A percentile compares a stretch with the other conserved stretches of the same genome.
These are phyloP conservation scores for Metschnikowia kofuensis DNA, from an alignment of 805 yeast genomes.

Conservation along the genomic window DNA sequence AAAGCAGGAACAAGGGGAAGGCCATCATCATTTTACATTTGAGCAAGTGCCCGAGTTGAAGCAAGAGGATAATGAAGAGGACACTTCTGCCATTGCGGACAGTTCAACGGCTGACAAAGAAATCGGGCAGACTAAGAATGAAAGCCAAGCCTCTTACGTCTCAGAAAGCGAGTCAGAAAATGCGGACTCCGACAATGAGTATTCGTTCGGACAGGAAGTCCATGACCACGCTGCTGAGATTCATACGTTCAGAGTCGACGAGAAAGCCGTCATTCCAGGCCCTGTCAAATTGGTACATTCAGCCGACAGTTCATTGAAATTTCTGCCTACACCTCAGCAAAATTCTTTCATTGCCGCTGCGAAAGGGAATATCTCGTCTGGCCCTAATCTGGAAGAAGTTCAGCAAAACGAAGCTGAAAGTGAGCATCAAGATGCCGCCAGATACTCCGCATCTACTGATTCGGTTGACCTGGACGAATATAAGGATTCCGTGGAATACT, in stretches of 20 bases:
- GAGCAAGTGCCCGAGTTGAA: neutral
- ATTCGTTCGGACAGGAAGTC: slow-evolving; percentile 1
- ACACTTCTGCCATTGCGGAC: neutral
- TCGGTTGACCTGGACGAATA: slow-evolving; percentile 6
- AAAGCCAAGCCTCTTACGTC: neutral
- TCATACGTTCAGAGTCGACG: slow-evolving; percentile 8
- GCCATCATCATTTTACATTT: neutral
- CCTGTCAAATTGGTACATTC: slow-evolving; percentile 12
- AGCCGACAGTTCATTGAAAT: neutral
- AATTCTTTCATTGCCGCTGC: neutral
- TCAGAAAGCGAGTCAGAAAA: neutral
- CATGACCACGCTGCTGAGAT: slow-evolving; percentile 5
- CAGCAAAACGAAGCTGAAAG: neutral
- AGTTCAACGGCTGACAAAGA: neutral
- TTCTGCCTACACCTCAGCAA: neutral
- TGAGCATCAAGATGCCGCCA: slow-evolving; percentile 3
- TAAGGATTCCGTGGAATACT: slow-evolving; percentile 18
- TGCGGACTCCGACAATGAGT: neutral
- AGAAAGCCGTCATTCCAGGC: slow-evolving; percentile 10
- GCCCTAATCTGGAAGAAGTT: neutral
- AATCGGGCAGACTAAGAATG: neutral
- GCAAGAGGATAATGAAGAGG: neutral
- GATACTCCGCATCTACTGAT: neutral
- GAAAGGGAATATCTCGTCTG: neutral
- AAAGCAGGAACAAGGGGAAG: neutral